Conservation (phyloP, 2,329 filamentous ascomycete species). For the Dactylonectria macrodidyma region DNA sequence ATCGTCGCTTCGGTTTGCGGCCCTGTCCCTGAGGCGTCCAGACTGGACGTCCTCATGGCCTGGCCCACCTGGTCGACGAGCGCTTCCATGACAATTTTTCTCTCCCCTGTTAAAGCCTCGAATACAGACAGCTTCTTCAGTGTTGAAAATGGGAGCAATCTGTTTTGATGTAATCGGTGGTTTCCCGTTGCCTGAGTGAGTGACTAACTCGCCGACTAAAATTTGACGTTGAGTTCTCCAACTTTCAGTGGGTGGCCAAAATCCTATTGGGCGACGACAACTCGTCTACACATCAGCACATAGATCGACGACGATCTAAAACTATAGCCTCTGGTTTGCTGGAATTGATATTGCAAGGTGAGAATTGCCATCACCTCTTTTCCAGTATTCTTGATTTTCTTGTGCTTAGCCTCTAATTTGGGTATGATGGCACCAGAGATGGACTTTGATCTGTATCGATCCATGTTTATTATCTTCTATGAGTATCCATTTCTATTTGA, state of each 20-base stretch:
- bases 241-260: constrained; percentile 44
- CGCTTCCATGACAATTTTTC: constrained; percentile 58
- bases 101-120: not conserved
- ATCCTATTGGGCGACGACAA: constrained; percentile 44
- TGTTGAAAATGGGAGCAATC: constrained; percentile 20
- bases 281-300: constrained; percentile 17
- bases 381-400: not conserved
- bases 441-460: not conserved
- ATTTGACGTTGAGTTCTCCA: constrained; percentile 42
- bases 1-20: constrained; percentile 44
- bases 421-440: not conserved
- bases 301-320: not conserved
- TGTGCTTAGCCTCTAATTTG: not conserved
- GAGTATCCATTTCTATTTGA: not conserved
- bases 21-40: constrained; percentile 17
- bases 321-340: not conserved
- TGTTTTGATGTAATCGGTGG: constrained; percentile 18
- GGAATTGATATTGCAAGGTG: not conserved
- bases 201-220: constrained; percentile 39
- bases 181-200: constrained; percentile 28
- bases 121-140: not conserved
- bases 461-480: not conserved
- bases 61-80: constrained; percentile 59
- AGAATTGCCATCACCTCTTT: not conserved
- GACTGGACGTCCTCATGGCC: constrained; percentile 46